These are phyloP conservation scores for Paratinospora sagittata DNA, from an alignment of 164 flowering plant species.

Conservation along the genomic window DNA sequence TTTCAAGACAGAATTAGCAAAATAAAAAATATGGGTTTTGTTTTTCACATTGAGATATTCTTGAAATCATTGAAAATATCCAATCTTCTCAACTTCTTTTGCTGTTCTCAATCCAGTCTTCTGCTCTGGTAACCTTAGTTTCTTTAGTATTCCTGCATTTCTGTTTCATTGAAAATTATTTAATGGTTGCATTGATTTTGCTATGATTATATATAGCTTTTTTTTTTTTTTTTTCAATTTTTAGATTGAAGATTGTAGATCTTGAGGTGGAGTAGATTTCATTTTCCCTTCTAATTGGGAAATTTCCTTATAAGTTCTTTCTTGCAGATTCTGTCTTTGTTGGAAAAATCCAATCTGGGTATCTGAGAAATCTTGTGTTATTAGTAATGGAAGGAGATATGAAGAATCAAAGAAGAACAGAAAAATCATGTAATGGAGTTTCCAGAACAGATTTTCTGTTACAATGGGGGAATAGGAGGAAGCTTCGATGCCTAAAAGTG, in stretches of 20 bases:
- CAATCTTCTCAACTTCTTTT: too few relatives aligned
- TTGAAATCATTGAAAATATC: background rate
- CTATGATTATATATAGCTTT: slow-evolving; percentile 6
- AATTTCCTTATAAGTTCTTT: background rate
- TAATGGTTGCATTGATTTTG: slow-evolving; percentile 11
- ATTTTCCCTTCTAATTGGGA: background rate
- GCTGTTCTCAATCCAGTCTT: background rate
- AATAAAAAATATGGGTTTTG: too few relatives aligned
- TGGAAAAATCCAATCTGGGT: background rate
- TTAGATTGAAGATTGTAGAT: background rate
- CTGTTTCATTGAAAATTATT: background rate
- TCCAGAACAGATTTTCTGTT: slow-evolving; percentile 45
- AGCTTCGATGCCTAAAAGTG: slow-evolving; percentile 44
- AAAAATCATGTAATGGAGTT: slow-evolving; percentile 12
- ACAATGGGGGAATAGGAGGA: slow-evolving; percentile 61
- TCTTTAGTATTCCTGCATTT: too few relatives aligned
- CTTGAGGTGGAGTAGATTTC: background rate
- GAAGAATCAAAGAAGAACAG: slow-evolving; percentile 29
- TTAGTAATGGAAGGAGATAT: slow-evolving; percentile 15
- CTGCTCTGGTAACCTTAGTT: background rate
- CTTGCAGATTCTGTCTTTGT: background rate
- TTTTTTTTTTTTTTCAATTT: slow-evolving; percentile 4
- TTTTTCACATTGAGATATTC: background rate
- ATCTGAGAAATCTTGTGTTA: background rate
- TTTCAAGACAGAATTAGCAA: too few relatives aligned